Evolutionary conservation across 768 basidiomycete species (phyloP).

Genomic region (Suillus clintonianus): DNA sequence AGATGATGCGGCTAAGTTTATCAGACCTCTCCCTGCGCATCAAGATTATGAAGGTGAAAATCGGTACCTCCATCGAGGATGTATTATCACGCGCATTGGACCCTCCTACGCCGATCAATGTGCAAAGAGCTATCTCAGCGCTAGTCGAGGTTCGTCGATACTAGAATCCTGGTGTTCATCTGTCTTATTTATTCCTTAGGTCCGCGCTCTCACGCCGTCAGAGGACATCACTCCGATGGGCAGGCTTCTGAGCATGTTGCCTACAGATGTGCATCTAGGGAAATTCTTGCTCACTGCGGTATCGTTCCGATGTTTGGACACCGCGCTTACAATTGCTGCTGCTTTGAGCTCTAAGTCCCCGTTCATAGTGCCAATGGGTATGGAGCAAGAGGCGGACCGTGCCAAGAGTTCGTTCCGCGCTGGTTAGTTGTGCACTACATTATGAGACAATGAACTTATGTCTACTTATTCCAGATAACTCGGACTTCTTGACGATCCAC

Average conservation of each 20-base stretch:
- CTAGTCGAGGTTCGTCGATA: conserved; percentile 73
- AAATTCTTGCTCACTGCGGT: conserved; percentile 88
- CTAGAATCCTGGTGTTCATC: not conserved
- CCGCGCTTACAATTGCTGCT: conserved; percentile 95
- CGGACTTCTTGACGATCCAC: conserved; percentile 92
- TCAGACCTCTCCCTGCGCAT: conserved; percentile 90
- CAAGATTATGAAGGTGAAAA: conserved; percentile 89
- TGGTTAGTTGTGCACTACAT: conserved; percentile 46
- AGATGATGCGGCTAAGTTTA: conserved; percentile 92
- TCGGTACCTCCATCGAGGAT: conserved; percentile 87
- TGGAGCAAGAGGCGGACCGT: conserved; percentile 82
- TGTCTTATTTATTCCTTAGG: conserved; percentile 42
- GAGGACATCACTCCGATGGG: conserved; percentile 98
- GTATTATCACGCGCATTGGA: conserved; percentile 87
- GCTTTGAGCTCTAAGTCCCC: conserved; percentile 91
- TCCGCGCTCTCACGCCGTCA: conserved; percentile 76
- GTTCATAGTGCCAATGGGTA: conserved; percentile 86
- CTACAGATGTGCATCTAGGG: conserved; percentile 94
- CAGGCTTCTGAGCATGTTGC: conserved; percentile 83
- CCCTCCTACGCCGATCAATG: conserved; percentile 82
- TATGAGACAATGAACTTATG: not conserved
- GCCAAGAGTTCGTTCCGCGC: conserved; percentile 79
- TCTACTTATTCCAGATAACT: conserved; percentile 63
- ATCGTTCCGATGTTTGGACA: conserved; percentile 88
- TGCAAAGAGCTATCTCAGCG: conserved; percentile 86